A percentile compares a stretch with the other conserved stretches of the same genome.
phyloP scores from a whole-genome alignment of 331 rosid species.

The Malus hybrid region DNA sequence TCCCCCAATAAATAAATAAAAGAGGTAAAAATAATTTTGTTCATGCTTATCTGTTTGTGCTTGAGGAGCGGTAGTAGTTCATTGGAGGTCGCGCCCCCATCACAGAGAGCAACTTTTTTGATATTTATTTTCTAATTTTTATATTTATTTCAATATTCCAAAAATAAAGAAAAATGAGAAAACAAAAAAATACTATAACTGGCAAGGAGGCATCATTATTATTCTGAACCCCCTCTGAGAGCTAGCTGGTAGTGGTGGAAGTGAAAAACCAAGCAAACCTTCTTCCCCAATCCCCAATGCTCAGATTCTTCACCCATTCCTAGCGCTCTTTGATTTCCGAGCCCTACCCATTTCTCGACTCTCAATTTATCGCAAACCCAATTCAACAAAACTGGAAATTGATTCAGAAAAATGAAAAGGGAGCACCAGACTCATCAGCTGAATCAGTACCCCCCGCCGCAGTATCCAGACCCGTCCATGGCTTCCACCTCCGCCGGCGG shows the following conservation, averaged over 20 bases:
- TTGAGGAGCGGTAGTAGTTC: slow-evolving; percentile 15
- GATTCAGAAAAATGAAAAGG: slow-evolving; percentile 39
- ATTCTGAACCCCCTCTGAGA: not conserved
- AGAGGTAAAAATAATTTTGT: not conserved
- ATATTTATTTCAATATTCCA: not conserved
- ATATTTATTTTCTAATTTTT: not conserved
- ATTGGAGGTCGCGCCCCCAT: slow-evolving; percentile 55
- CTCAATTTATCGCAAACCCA: not conserved
- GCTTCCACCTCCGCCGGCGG: slow-evolving; percentile 22
- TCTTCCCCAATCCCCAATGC: slow-evolving; percentile 23
- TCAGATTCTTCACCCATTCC: slow-evolving; percentile 26
- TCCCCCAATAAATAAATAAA: not conserved
- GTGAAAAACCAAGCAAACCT: slow-evolving; percentile 8
- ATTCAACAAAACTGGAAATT: not conserved
- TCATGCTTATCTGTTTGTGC: slow-evolving; percentile 42
- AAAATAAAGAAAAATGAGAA: not conserved
- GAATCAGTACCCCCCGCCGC: slow-evolving; percentile 22
- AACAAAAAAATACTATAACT: not conserved
- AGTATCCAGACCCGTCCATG: slow-evolving; percentile 22
- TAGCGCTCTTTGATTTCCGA: slow-evolving; percentile 7
- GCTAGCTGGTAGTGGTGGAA: not conserved
- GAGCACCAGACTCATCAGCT: slow-evolving; percentile 33
- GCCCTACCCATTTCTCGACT: not conserved
- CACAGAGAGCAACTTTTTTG: slow-evolving; percentile 26
- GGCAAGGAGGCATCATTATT: not conserved